phyloP scores from a whole-genome alignment of 2,329 filamentous ascomycete species.

The Trichoderma guizhouense region DNA sequence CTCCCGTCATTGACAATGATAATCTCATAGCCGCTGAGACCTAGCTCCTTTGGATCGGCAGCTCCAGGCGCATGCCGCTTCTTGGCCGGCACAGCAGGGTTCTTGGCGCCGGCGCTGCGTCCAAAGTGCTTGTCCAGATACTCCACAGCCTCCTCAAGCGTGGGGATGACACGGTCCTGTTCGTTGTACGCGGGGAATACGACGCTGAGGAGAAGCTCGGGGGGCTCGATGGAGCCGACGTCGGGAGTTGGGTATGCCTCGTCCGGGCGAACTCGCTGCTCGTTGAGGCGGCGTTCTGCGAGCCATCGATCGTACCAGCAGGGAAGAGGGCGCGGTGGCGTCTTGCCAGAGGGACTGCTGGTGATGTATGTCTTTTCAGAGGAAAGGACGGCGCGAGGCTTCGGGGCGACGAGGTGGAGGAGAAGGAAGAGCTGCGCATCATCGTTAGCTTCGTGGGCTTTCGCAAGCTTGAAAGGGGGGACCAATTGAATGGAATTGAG shows the following conservation, averaged over 20 bases:
- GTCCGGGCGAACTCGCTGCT: slow-evolving; percentile 35
- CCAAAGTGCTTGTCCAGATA: slow-evolving; percentile 80
- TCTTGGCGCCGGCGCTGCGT: slow-evolving; percentile 32
- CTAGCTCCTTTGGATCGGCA: slow-evolving; percentile 25
- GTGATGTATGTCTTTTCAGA: slow-evolving; percentile 87
- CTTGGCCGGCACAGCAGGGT: slow-evolving; percentile 27
- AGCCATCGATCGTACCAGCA: slow-evolving; percentile 85
- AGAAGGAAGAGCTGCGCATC: slow-evolving; percentile 53
- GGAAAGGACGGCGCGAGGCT: slow-evolving; percentile 67
- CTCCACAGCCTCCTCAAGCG: slow-evolving; percentile 85
- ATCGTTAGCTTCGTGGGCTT: background rate
- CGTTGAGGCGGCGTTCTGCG: slow-evolving; percentile 53
- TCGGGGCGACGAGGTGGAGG: slow-evolving; percentile 74
- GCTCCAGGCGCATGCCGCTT: slow-evolving; percentile 34
- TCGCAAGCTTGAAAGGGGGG: slow-evolving; percentile 8
- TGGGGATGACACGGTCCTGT: slow-evolving; percentile 74
- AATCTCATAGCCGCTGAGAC: slow-evolving; percentile 76
- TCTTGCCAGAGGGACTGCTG: slow-evolving; percentile 55
- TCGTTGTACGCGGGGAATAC: slow-evolving; percentile 97
- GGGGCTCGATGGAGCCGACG: slow-evolving; percentile 62
- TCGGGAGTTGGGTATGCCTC: slow-evolving; percentile 43
- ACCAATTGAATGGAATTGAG: background rate
- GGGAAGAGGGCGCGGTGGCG: slow-evolving; percentile 54
- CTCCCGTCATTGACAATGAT: slow-evolving; percentile 88
- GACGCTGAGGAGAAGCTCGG: slow-evolving; percentile 82